These are phyloP conservation scores for Talaromyces proteolyticus DNA, from an alignment of 495 filamentous ascomycete species.

Conservation along the genomic window DNA sequence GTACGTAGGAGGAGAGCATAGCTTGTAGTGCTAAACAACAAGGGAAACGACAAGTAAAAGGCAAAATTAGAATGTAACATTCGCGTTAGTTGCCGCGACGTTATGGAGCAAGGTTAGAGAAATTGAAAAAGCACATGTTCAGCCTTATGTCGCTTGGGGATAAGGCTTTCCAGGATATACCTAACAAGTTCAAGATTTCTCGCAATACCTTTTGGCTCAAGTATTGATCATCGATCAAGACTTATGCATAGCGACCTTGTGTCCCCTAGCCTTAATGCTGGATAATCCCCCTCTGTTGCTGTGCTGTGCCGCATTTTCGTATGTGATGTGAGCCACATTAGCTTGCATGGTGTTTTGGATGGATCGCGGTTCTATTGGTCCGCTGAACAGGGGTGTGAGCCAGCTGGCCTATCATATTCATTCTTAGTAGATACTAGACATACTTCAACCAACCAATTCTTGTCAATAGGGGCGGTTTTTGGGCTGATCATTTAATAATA, in stretches of 20 bases:
- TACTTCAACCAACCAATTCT: background rate
- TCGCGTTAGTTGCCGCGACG: background rate
- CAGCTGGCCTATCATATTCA: too few species aligned
- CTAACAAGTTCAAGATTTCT: background rate
- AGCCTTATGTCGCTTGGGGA: too few species aligned
- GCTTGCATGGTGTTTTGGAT: background rate
- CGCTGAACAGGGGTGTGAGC: background rate
- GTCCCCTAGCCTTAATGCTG: background rate
- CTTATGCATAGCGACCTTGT: background rate
- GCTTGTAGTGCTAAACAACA: background rate
- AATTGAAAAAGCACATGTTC: too few species aligned
- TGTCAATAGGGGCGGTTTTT: background rate
- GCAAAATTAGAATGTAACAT: background rate
- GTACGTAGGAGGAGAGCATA: background rate
- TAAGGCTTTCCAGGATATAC: background rate
- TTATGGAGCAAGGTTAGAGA: too few species aligned
- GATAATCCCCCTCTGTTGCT: background rate
- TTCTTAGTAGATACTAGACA: too few species aligned
- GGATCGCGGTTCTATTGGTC: background rate
- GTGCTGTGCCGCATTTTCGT: slow-evolving; percentile 3
- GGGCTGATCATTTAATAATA: background rate
- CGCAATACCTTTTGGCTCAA: background rate
- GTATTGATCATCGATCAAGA: background rate
- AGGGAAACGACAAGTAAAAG: slow-evolving; percentile 6
- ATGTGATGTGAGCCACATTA: slow-evolving; percentile 5